Evolutionary conservation across 2,329 filamentous ascomycete genomes (phyloP), one percentile per base, ranked within the genome.

Genomic region (Exutisphaerella laricina): DNA sequence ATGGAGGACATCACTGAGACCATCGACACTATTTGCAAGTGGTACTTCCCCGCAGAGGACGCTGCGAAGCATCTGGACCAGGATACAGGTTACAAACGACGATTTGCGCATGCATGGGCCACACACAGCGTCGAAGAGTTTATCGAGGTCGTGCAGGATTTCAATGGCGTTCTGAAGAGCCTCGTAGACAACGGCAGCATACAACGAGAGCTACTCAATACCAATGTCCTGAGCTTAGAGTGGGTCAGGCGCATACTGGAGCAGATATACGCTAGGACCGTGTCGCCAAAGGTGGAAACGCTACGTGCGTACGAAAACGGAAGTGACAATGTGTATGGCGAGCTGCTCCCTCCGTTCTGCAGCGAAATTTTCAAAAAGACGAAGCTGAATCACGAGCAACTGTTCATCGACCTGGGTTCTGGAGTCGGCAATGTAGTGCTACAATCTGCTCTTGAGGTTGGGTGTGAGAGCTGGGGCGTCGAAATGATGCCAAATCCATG

Each of bases 371-470:
- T 98, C 55, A 78, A 82, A 12, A 78, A 87, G 62, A 84, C 85
- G 3, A 74, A 79, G 32, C 79, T 97, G 63, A 88, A 79, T 46
- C 90, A 86, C 0, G 78, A 82, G 37, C 85, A 94, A 56, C 80
- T 94, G 26, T 97, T 98, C 62, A 82, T 98, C 46, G 92, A 98
- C 61, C 75, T 98, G 10, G 92, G 92, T 36, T 97, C 90, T 2
- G 92, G 92, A 21, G 92, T 97, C 12, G 92, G 90, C 35, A 98
- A 97, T 61, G 90, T 97, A 2, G 88, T 92, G 18, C 71, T 98
- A 38, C 92, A 98, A 64, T 88, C 90, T 2, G 92, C 92, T 0
- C 76, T 98, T 14, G 87, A 98, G 64, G 81, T 90, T 39, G 92
- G 92, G 13, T 95, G 88, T 63, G 88, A 95, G 62, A 90, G 85